phyloP scores from a whole-genome alignment of 495 filamentous ascomycete species.

The Cercophora sp. region DNA sequence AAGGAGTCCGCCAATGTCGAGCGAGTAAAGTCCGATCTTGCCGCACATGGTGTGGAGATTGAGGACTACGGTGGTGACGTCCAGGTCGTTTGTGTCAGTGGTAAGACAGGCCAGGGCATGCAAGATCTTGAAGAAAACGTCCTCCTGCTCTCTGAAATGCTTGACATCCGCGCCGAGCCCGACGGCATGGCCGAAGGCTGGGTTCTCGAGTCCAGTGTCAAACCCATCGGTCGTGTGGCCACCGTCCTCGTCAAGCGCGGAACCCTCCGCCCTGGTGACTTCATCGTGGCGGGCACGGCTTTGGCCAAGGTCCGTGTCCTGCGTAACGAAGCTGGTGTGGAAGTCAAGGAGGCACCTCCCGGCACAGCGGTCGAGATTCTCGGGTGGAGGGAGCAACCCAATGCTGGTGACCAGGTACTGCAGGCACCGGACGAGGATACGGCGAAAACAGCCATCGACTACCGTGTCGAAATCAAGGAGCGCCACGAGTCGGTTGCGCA shows the following conservation, averaged over 20 bases:
- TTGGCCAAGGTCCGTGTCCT: constrained; percentile 81
- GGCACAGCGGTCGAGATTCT: constrained; percentile 89
- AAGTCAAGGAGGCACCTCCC: constrained; percentile 70
- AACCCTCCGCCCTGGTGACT: constrained; percentile 74
- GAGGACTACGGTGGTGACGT: constrained; percentile 96
- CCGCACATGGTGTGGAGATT: constrained; percentile 79
- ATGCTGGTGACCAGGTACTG: constrained; percentile 83
- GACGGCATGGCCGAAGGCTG: constrained; percentile 83
- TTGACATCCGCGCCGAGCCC: constrained; percentile 80
- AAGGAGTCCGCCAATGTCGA: constrained; percentile 76
- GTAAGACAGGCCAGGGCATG: constrained; percentile 93
- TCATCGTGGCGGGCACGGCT: constrained; percentile 80
- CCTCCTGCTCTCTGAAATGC: constrained; percentile 75
- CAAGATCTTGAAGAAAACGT: constrained; percentile 86
- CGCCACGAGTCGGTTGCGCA: constrained; percentile 35
- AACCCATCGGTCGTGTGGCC: constrained; percentile 78
- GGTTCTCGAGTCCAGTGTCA: constrained; percentile 90
- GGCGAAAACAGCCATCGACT: constrained; percentile 76
- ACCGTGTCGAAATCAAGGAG: constrained; percentile 55
- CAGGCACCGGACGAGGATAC: constrained; percentile 74
- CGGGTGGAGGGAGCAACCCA: constrained; percentile 88
- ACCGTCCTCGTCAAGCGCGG: constrained; percentile 86
- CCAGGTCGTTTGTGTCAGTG: constrained; percentile 84
- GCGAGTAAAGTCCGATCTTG: constrained; percentile 81
- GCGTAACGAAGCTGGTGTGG: constrained; percentile 75